Conservation (phyloP, 179 eudicot species). For the Beta macrorhiza region DNA sequence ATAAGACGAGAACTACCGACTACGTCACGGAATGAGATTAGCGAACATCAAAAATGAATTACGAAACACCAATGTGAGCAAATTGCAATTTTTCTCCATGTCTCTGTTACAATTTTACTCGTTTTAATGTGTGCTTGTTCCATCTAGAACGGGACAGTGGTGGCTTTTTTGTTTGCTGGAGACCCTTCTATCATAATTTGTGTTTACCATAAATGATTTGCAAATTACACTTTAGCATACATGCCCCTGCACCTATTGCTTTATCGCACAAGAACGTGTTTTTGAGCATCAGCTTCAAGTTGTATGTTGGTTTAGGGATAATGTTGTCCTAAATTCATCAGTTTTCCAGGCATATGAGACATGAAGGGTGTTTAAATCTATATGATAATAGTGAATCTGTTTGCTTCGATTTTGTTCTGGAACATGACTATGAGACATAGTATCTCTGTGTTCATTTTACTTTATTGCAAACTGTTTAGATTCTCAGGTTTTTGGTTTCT, state of each 20-base stretch:
- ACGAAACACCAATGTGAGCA: background rate
- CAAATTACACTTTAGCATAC: background rate
- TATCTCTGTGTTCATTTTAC: background rate
- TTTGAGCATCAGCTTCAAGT: background rate
- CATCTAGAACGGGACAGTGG: background rate
- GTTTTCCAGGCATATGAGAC: conserved; percentile 4
- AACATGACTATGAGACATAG: background rate
- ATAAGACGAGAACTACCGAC: no score
- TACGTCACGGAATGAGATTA: background rate
- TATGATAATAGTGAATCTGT: no score
- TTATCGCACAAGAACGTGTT: background rate
- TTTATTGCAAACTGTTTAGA: background rate
- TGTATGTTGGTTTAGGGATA: background rate
- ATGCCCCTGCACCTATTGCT: background rate
- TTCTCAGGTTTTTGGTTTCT: background rate
- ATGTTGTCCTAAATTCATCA: background rate
- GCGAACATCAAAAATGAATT: background rate
- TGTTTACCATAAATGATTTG: background rate
- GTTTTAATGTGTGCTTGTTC: background rate
- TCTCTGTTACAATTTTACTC: background rate
- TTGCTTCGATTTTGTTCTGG: no score
- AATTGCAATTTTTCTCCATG: background rate
- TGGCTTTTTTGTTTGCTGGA: background rate
- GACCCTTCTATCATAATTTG: background rate
- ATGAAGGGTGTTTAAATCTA: background rate